Evolutionary conservation across 345 rosid genomes (phyloP).

Genomic region (Eucalyptus erythrocorys): DNA sequence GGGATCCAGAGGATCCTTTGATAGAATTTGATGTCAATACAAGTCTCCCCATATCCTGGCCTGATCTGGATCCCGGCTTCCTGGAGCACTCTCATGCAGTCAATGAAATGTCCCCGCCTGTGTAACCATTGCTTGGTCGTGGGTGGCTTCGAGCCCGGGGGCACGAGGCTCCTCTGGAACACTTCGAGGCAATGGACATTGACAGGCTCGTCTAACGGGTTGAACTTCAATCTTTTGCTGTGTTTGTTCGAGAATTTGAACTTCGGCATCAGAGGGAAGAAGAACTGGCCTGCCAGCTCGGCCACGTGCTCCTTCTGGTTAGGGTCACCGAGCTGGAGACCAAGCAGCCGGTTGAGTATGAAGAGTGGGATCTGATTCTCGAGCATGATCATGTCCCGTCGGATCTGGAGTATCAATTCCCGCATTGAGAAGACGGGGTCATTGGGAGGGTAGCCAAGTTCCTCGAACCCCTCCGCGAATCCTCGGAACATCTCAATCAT

Average conservation of each 20-base stretch:
- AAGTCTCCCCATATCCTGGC: slow-evolving; percentile 17
- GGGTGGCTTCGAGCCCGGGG: slow-evolving; percentile 34
- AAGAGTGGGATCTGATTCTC: no score
- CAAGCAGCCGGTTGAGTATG: rapidly evolving
- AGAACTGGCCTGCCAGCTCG: no score
- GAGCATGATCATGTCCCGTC: no score
- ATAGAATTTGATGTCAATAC: slow-evolving; percentile 60
- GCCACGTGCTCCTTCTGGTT: rapidly evolving
- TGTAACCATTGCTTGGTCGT: slow-evolving; percentile 39
- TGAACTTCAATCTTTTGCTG: not conserved
- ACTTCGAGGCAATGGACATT: slow-evolving; percentile 78
- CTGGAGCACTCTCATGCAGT: slow-evolving; percentile 50
- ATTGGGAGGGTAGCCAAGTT: rapidly evolving
- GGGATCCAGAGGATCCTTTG: slow-evolving; percentile 57
- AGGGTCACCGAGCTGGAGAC: rapidly evolving
- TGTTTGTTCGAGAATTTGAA: rapidly evolving
- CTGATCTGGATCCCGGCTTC: slow-evolving; percentile 63
- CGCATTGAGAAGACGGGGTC: no score
- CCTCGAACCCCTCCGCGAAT: rapidly evolving
- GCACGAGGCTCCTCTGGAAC: slow-evolving; percentile 40
- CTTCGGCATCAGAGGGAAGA: not conserved
- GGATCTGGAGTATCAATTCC: rapidly evolving
- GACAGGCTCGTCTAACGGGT: slow-evolving; percentile 38
- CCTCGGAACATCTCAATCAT: no score
- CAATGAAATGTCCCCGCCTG: slow-evolving; percentile 48